These are phyloP conservation scores for Boletus pseudopeckii DNA, from an alignment of 768 basidiomycete genomes.

Conservation along the genomic window DNA sequence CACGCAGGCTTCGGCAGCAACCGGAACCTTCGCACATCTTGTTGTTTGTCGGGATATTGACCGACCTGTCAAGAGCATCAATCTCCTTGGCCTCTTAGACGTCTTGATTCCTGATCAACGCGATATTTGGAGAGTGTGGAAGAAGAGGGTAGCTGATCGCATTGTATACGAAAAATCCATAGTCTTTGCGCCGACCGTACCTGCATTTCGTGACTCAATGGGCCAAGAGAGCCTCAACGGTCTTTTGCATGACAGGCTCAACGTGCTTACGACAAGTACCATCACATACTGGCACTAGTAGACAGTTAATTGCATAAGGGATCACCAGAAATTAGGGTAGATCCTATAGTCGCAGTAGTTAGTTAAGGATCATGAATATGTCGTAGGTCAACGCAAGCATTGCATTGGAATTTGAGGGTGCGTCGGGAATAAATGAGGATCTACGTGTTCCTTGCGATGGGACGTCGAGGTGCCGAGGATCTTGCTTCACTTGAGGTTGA, in stretches of 20 bases:
- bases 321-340: too few relatives aligned
- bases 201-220: slow-evolving; percentile 8
- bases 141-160: slow-evolving; percentile 17
- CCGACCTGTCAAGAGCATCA: slow-evolving; percentile 12
- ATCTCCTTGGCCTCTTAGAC: slow-evolving; percentile 12
- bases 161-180: slow-evolving; percentile 11
- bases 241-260: slow-evolving; percentile 16
- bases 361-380: too few relatives aligned
- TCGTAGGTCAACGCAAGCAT: too few relatives aligned
- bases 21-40: slow-evolving; percentile 14
- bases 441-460: too few relatives aligned
- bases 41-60: slow-evolving; percentile 11
- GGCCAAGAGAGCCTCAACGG: slow-evolving; percentile 8
- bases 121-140: slow-evolving; percentile 16
- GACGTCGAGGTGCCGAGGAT: too few relatives aligned
- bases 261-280: not conserved
- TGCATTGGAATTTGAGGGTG: too few relatives aligned
- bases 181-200: slow-evolving; percentile 14
- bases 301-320: too few relatives aligned
- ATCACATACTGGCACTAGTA: too few relatives aligned
- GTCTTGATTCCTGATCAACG: slow-evolving; percentile 12
- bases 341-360: too few relatives aligned
- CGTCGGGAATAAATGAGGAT: too few relatives aligned
- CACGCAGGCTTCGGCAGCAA: slow-evolving; percentile 16
- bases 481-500: too few relatives aligned